A percentile compares a stretch with the other conserved stretches of the same genome.
These are phyloP conservation scores for Trametes elegans DNA, from an alignment of 768 basidiomycete species.

Conservation along the genomic window DNA sequence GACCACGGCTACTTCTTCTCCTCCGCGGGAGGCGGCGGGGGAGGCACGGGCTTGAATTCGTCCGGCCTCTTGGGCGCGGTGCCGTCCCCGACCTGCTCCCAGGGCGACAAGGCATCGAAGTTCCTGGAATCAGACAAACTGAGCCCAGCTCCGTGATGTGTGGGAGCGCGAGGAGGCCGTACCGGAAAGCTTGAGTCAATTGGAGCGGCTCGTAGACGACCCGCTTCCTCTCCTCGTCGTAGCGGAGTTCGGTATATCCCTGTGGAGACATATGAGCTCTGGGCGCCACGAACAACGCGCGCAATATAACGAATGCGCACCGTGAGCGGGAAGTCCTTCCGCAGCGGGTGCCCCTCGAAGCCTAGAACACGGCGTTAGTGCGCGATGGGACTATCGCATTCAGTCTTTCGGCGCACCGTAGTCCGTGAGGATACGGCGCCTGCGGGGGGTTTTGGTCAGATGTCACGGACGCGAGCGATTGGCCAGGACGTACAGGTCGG, in stretches of 20 bases:
- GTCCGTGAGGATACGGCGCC: slow-evolving; percentile 96
- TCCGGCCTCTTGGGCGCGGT: slow-evolving; percentile 56
- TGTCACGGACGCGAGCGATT: slow-evolving; percentile 15
- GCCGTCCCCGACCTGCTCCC: slow-evolving; percentile 89
- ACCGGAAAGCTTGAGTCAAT: slow-evolving; percentile 98
- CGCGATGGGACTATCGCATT: neutral
- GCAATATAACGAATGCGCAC: slow-evolving; percentile 42
- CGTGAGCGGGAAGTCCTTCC: slow-evolving; percentile 98
- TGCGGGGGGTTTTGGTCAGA: slow-evolving; percentile 31
- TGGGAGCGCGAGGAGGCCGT: slow-evolving; percentile 20
- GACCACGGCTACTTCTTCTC: slow-evolving; percentile 65
- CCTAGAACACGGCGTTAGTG: slow-evolving; percentile 41
- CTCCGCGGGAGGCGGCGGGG: slow-evolving; percentile 74
- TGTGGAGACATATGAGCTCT: slow-evolving; percentile 31
- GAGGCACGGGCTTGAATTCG: slow-evolving; percentile 72
- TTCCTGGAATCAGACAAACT: slow-evolving; percentile 52
- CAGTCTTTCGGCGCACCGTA: slow-evolving; percentile 68
- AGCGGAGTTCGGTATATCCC: slow-evolving; percentile 99
- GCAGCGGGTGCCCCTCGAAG: slow-evolving; percentile 95
- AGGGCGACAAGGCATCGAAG: slow-evolving; percentile 89
- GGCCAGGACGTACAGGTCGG: slow-evolving; percentile 74
- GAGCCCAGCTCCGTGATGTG: neutral
- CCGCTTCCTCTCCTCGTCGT: slow-evolving; percentile 96
- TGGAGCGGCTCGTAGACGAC: slow-evolving; percentile 98
- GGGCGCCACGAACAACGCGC: neutral